Evolutionary conservation across 345 rosid genomes (phyloP).

Genomic region (Citrus maxima): DNA sequence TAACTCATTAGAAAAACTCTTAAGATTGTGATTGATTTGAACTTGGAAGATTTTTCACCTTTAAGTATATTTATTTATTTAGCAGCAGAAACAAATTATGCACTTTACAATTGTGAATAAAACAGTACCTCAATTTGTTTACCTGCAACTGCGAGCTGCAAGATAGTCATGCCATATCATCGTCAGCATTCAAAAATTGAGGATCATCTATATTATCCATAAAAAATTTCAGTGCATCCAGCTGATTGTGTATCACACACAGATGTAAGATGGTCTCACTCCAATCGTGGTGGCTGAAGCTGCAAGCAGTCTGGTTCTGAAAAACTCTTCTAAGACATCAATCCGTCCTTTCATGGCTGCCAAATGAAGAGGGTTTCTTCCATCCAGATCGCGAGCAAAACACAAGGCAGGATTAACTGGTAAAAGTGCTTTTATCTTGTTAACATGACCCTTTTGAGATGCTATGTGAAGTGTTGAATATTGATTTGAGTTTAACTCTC

Average conservation of each 20-base stretch:
- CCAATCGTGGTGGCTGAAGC: not conserved
- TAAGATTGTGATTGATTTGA: too few relatives aligned
- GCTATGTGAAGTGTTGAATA: too few relatives aligned
- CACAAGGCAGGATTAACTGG: too few relatives aligned
- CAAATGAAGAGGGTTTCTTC: too few relatives aligned
- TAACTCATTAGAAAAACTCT: too few relatives aligned
- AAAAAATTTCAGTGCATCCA: not conserved
- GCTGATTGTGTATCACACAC: not conserved
- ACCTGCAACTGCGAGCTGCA: constrained; percentile 6
- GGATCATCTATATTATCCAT: not conserved
- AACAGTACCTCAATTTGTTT: constrained; percentile 8
- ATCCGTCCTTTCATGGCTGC: too few relatives aligned
- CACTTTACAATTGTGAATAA: too few relatives aligned
- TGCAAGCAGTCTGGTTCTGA: not conserved
- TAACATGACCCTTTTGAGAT: rapidly evolving
- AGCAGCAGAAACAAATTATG: too few relatives aligned
- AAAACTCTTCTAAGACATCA: too few relatives aligned
- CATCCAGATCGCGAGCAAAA: too few relatives aligned
- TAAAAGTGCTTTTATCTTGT: too few relatives aligned
- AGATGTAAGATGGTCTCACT: constrained; percentile 7
- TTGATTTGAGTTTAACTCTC: not conserved
- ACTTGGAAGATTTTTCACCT: too few relatives aligned
- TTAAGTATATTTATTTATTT: not conserved
- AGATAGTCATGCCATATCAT: constrained; percentile 3
- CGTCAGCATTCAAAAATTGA: not conserved